phyloP scores from a whole-genome alignment of 2,329 filamentous ascomycete species.

The Didymella lethalis region DNA sequence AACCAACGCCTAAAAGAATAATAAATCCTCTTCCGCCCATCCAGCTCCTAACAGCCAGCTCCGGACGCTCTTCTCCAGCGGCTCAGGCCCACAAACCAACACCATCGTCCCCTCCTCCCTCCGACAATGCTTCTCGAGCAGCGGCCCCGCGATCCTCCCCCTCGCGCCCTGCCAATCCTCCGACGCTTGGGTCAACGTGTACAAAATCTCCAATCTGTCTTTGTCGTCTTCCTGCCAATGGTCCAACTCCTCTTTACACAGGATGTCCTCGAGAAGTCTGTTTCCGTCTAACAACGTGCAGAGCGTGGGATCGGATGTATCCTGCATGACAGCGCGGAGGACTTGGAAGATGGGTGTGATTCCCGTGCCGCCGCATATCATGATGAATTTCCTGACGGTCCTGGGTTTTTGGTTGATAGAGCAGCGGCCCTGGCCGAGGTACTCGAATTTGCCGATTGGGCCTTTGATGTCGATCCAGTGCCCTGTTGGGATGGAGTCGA shows the following conservation, averaged over 20 bases:
- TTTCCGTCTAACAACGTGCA: slow-evolving; percentile 85
- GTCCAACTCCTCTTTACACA: slow-evolving; percentile 78
- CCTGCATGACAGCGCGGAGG: slow-evolving; percentile 73
- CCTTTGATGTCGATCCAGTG: slow-evolving; percentile 78
- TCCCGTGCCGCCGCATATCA: slow-evolving; percentile 89
- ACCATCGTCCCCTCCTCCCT: slow-evolving; percentile 64
- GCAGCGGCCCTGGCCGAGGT: slow-evolving; percentile 72
- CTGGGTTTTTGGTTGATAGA: slow-evolving; percentile 65
- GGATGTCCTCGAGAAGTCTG: slow-evolving; percentile 78
- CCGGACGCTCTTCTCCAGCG: slow-evolving; percentile 74
- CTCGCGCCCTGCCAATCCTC: slow-evolving; percentile 72
- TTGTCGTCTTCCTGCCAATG: slow-evolving; percentile 61
- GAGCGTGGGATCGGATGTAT: slow-evolving; percentile 67
- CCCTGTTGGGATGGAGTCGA: slow-evolving; percentile 76
- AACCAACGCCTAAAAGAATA: slow-evolving; percentile 69
- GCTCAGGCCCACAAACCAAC: slow-evolving; percentile 79
- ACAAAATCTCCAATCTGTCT: slow-evolving; percentile 68
- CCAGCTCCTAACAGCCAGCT: slow-evolving; percentile 67
- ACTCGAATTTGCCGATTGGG: slow-evolving; percentile 85
- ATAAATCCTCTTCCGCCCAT: slow-evolving; percentile 74
- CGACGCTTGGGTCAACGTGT: slow-evolving; percentile 72
- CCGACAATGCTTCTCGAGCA: slow-evolving; percentile 67
- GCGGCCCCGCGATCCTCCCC: slow-evolving; percentile 70
- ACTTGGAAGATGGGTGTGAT: slow-evolving; percentile 94
- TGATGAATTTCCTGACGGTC: slow-evolving; percentile 73